A percentile compares a stretch with the other conserved stretches of the same genome.
Evolutionary conservation across 345 rosid species (phyloP).

Genomic region (Camelina hispida): DNA sequence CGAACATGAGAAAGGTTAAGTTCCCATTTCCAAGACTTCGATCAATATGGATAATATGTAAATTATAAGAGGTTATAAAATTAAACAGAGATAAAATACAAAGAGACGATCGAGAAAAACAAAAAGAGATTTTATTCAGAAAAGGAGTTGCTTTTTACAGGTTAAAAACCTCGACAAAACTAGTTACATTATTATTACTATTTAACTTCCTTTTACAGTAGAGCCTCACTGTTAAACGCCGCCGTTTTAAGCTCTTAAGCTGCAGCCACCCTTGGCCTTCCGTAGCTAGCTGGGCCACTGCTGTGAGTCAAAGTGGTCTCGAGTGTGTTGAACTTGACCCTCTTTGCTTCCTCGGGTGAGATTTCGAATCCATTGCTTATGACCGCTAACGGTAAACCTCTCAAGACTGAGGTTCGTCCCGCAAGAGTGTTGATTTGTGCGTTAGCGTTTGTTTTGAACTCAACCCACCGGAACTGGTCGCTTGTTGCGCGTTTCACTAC

Average conservation of each 20-base stretch:
- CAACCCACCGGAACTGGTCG: constrained; percentile 58
- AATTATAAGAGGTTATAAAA: too few species aligned
- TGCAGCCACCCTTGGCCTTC: constrained; percentile 23
- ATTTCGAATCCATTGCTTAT: constrained; percentile 36
- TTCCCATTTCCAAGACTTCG: too few species aligned
- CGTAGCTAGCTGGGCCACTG: constrained; percentile 36
- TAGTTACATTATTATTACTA: constrained; percentile 31
- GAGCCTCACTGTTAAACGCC: neutral
- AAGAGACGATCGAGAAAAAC: too few species aligned
- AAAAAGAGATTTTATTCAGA: constrained; percentile 20
- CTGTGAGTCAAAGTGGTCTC: constrained; percentile 46
- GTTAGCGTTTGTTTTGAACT: constrained; percentile 67
- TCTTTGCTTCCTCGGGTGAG: constrained; percentile 43
- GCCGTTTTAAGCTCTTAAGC: constrained; percentile 20
- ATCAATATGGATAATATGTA: too few species aligned
- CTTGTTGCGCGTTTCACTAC: constrained; percentile 57
- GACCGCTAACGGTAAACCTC: constrained; percentile 41
- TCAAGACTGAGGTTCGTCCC: constrained; percentile 42
- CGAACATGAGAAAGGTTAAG: too few species aligned
- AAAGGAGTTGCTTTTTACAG: constrained; percentile 33
- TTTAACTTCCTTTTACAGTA: constrained; percentile 20
- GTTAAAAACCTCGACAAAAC: constrained; percentile 40
- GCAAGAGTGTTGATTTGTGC: constrained; percentile 45
- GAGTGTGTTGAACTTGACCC: constrained; percentile 40
- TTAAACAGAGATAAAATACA: too few species aligned